Base-by-base conservation (phyloP, 768 basidiomycete genomes). In the Boletales sp. region DNA sequence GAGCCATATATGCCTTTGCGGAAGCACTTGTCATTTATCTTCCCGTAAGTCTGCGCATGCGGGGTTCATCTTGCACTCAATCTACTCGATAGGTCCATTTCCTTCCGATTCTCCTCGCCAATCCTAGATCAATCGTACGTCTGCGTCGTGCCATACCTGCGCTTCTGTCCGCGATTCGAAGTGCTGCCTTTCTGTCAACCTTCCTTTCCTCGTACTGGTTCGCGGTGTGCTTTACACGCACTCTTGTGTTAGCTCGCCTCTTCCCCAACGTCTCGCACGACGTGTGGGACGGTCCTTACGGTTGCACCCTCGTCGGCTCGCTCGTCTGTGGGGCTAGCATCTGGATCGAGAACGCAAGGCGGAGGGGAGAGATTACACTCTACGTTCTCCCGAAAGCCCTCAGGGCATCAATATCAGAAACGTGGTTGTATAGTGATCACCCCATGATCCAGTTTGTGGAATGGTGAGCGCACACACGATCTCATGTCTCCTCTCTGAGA, bases 311-410 rank as follows among this genome's bases (percentile, higher is more conserved):
- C 51, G 76, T 72, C 4, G 88, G 85, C 18, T 86, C 84, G 52
- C 63, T 91, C 38, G 68, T 76, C 15, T 90, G 88, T 53, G 88
- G 89, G 5, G 71, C 76, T 48, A 89, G 87, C 47, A 88, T 91
- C 38, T 88, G 83, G 81, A 77, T 90, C 24, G 89, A 91, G 61
- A 81, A 84, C 51, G 83, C 82, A 3, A 71, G 73, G 47, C 70
- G 89, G 54, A 71, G 89, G 45, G 86, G 87, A 5, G 89, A 91
- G 68, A 87, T 91, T 71, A 83, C 87, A 0, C 63, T 90, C 29
- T 90, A 90, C 58, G 88, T 90, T 45, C 69, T 90, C 5, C 87
- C 89, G 3, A 73, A 79, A 47, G 88, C 87, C 12, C 53, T 90
- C 29, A 72, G 84, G 39, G 74, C 87, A 0, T 80, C 74, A 45